Percentiles rank a stretch among this genome's conserved stretches.
These are phyloP conservation scores for apple (Malus domestica) DNA, from an alignment of 306 rosid genomes.

Conservation along the genomic window ASM211411v1 NC_041795.1:4853501-4854000, in stretches of 20 bases:
- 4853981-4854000: constrained; percentile 31
- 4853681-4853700: background rate
- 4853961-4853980: constrained; percentile 22
- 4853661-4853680: constrained; percentile 11
- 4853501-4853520: too few relatives aligned
- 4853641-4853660: constrained; percentile 8
- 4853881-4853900: background rate
- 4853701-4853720: background rate
- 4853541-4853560: too few relatives aligned
- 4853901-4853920: background rate
- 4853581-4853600: constrained; percentile 24
- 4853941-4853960: constrained; percentile 26
- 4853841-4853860: background rate
- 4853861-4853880: background rate
- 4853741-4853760: constrained; percentile 33
- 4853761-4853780: constrained; percentile 10
- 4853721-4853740: constrained; percentile 26
- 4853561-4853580: too few relatives aligned
- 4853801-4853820: constrained; percentile 7
- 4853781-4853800: constrained; percentile 31
- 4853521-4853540: too few relatives aligned
- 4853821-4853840: constrained; percentile 35
- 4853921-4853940: constrained; percentile 25
- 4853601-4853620: background rate
- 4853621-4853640: constrained; percentile 19